phyloP scores from a whole-genome alignment of 2,329 filamentous ascomycete species.

The Aureobasidium pullulans region DNA sequence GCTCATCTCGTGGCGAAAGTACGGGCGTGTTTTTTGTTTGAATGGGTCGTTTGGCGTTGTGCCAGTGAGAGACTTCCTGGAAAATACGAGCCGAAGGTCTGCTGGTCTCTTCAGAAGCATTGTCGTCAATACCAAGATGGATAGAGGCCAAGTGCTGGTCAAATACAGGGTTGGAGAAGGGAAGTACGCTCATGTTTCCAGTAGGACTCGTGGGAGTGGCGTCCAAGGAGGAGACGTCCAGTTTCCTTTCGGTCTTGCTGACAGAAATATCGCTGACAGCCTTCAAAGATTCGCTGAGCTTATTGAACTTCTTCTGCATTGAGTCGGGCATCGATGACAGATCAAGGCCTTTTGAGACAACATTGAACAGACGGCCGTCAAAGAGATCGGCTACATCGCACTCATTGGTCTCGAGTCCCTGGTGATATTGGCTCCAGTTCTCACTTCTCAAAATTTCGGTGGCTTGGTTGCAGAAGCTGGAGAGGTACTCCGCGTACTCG shows the following conservation, averaged over 20 bases:
- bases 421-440: slow-evolving; percentile 29
- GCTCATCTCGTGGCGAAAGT: slow-evolving; percentile 25
- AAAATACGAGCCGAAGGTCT: slow-evolving; percentile 36
- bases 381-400: slow-evolving; percentile 49
- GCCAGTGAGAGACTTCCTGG: slow-evolving; percentile 52
- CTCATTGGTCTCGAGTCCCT: slow-evolving; percentile 6
- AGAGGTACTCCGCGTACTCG: slow-evolving; percentile 18
- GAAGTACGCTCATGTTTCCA: slow-evolving; percentile 30
- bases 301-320: not conserved
- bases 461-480: slow-evolving; percentile 31
- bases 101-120: slow-evolving; percentile 26
- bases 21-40: slow-evolving; percentile 32
- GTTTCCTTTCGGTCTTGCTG: not conserved
- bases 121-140: slow-evolving; percentile 30
- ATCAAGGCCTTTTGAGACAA: slow-evolving; percentile 13
- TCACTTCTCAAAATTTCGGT: slow-evolving; percentile 30
- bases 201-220: not conserved
- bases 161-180: slow-evolving; percentile 42
- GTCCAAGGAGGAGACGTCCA: not conserved
- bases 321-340: not conserved
- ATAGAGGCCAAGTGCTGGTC: slow-evolving; percentile 41
- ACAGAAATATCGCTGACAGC: not conserved
- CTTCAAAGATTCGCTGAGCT: not conserved
- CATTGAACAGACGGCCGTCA: slow-evolving; percentile 45
- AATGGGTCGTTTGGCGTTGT: slow-evolving; percentile 49